Percentiles rank a stretch among this genome's conserved stretches.
Evolutionary conservation across 2,329 filamentous ascomycete genomes (phyloP).

Genomic region (Spiromastix sp.): DNA sequence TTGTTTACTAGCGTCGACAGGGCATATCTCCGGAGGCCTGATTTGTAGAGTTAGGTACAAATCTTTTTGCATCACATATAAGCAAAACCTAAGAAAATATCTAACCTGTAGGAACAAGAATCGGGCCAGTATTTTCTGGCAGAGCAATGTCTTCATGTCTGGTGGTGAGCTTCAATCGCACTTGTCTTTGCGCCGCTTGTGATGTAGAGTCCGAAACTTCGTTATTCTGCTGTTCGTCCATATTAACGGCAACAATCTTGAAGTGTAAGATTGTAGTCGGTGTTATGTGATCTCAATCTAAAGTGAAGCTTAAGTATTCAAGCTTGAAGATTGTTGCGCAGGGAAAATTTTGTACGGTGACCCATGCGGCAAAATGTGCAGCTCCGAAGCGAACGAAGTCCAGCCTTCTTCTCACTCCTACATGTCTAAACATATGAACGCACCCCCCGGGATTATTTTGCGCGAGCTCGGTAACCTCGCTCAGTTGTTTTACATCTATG

Average conservation of each 20-base stretch:
- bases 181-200: slow-evolving; percentile 33
- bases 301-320: too few species aligned
- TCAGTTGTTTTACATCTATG: too few species aligned
- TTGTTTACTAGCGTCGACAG: slow-evolving; percentile 55
- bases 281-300: too few species aligned
- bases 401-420: too few species aligned
- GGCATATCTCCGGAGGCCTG: slow-evolving; percentile 46
- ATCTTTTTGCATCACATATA: slow-evolving; percentile 1
- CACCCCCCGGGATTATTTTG: too few species aligned
- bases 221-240: slow-evolving; percentile 14
- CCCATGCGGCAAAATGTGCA: slow-evolving; percentile 31
- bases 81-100: slow-evolving; percentile 7
- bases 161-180: slow-evolving; percentile 45
- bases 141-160: slow-evolving; percentile 44
- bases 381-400: too few species aligned
- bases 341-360: slow-evolving; percentile 30
- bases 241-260: slow-evolving; percentile 3
- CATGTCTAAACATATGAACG: too few species aligned
- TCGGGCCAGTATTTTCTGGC: slow-evolving; percentile 44
- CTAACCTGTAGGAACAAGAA: slow-evolving; percentile 48
- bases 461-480: too few species aligned
- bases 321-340: slow-evolving; percentile 14
- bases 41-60: slow-evolving; percentile 11
- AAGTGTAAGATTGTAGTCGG: background rate
- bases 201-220: background rate